Conservation (phyloP, 495 filamentous ascomycete genomes). For the Coniosporium apollinis region DNA sequence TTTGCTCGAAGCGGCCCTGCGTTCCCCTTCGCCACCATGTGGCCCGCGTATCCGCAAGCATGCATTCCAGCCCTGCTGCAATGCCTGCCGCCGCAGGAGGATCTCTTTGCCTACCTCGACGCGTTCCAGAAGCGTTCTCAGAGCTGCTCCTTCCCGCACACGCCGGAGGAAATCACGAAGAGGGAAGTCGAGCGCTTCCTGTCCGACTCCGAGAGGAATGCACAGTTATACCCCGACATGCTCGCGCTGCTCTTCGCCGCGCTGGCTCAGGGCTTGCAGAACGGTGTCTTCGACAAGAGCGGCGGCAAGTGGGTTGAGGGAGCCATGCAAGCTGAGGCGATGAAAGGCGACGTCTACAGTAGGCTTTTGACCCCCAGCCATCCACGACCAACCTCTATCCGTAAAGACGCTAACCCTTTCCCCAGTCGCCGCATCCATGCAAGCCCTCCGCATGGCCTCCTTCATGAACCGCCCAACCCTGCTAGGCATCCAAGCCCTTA, state of each 20-base stretch:
- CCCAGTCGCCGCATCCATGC: constrained; percentile 24
- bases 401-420: background rate
- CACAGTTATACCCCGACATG: constrained; percentile 26
- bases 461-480: constrained; percentile 23
- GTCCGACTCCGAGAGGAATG: constrained; percentile 23
- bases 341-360: constrained; percentile 28
- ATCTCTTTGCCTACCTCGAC: constrained; percentile 24
- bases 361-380: constrained; percentile 2
- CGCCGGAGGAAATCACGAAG: constrained; percentile 25
- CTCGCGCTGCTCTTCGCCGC: constrained; percentile 32
- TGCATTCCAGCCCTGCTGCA: constrained; percentile 17
- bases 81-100: constrained; percentile 20
- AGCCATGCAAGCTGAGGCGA: constrained; percentile 21
- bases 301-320: constrained; percentile 25
- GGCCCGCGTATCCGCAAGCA: constrained; percentile 16
- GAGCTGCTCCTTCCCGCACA: constrained; percentile 28
- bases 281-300: constrained; percentile 26
- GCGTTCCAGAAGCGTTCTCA: constrained; percentile 27
- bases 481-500: constrained; percentile 20
- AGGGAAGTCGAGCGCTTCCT: constrained; percentile 28
- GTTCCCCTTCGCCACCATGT: constrained; percentile 25
- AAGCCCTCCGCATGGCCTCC: constrained; percentile 23
- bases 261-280: constrained; percentile 28
- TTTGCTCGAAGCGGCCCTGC: constrained; percentile 14
- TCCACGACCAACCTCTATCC: background rate